Base-by-base conservation (phyloP, 352 stramenopile genomes). In the Aphanomyces stellatus region DNA sequence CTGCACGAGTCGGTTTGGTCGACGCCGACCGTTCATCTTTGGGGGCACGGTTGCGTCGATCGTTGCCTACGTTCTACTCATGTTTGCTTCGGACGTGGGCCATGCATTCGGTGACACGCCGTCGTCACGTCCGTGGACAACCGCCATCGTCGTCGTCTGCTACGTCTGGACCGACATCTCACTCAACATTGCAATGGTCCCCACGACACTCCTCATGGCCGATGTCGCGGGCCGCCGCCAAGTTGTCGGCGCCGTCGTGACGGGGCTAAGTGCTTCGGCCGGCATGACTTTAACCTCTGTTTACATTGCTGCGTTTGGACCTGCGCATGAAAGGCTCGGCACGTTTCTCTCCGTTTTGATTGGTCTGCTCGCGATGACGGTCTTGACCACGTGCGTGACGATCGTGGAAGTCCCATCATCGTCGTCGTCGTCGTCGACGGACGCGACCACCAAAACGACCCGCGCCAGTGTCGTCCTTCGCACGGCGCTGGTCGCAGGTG, bases 81-180 rank as follows among this genome's bases (percentile, higher is more conserved):
- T 74, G 27, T 81, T 75, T 63, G 82, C 77, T 13, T 71, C 74
- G 11, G 69, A 85, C 30, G 69, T 85, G 3, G 76, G 76, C 22
- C 73, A 85, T 53, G 75, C 74, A 3, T 65, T 83, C 13, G 80
- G 80, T 2, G 80, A 88, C 56, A 69, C 78, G 25, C 71, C 72
- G 7, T 79, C 71, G 19, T 66, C 72, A 37, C 79, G 75, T 46
- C 75, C 65, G 15, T 88, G 75, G 74, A 88, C 79, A 0, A 70
- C 74, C 7, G 40, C 78, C 25, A 72, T 88, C 25, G 83, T 72
- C 1, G 72, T 85, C n/a, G 62, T 84, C 43, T 84, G 82, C 61
- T 85, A 88, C 74, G 64, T 75, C 2, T 85, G 77, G 77, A 85
- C 85, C 77, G 77, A 84, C 51, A 71, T 88, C 25, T 77, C 74